Evolutionary conservation across 75 land plant genomes (phyloP), one percentile per base, ranked within the genome.

Genomic region (Picea sitchensis): DNA sequence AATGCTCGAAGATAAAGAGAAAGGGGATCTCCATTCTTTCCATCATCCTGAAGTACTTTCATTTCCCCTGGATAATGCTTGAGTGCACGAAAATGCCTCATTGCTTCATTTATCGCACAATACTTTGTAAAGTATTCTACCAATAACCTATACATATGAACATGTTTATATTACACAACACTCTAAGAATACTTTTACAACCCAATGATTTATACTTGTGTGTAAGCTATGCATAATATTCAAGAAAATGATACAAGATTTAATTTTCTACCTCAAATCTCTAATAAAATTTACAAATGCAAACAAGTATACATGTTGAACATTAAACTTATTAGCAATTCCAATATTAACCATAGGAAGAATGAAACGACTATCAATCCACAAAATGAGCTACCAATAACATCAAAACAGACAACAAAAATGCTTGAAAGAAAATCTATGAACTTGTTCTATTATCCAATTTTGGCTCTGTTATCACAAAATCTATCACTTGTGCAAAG

Each of bases 41-140:
- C 99, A 65, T 93, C 94, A 83, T 88, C 86, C 47, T 88, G 88
- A 31, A 98, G 84, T 80, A 85, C 75, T 67, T 68, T 82, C 54
- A 88, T 87, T 36, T 92, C 91, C 12, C 93, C 94, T 41, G 90
- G 89, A 71, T 84, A 76, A 64, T 63, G 83, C 80, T 84, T 88
- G 6, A 98, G 87, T 58, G 95, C 98, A 68, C 96, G 98, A 78
- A 98, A 98, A 83, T 98, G 98, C 3, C 99, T 89, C 34, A 98
- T 87, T 38, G 99, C 98, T 87, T 98, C 99, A 65, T 78, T 74
- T 57, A 88, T 60, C 44, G 84, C 86, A 81, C 92, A 88, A 76
- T 93, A 98, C 81, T 95, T 98, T 58, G 96, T 89, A 71, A 92
- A 93, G 80, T 96, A 93, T 84, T 98, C 99, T 41, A 98, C 93